These are phyloP conservation scores for Takashimella tepidaria DNA, from an alignment of 1,284 basidiomycete genomes.

Conservation along the genomic window DNA sequence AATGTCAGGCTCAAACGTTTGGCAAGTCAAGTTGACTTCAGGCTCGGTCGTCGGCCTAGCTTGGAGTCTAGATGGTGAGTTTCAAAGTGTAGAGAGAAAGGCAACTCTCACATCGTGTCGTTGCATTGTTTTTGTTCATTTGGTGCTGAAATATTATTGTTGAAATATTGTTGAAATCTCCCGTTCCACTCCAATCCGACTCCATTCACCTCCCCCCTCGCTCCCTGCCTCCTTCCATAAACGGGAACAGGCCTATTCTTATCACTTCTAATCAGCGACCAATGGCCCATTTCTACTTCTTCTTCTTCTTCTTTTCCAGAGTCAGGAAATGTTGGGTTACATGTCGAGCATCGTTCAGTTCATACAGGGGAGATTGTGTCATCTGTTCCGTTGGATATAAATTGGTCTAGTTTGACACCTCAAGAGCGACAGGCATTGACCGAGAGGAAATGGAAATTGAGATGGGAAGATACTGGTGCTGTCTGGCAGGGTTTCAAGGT, in stretches of 20 bases:
- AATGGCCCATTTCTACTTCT: constrained; percentile 10
- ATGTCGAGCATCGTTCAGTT: constrained; percentile 33
- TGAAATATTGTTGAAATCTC: too few species aligned
- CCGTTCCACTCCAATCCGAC: too few species aligned
- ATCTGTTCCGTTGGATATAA: constrained; percentile 3
- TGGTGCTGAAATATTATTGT: too few species aligned
- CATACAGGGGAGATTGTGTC: constrained; percentile 32
- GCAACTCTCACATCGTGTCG: too few species aligned
- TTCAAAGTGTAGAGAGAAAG: background rate
- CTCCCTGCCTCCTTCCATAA: too few species aligned
- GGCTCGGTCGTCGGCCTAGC: constrained; percentile 33
- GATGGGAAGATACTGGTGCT: constrained; percentile 2
- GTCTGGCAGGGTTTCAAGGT: constrained; percentile 22
- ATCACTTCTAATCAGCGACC: constrained; percentile 18
- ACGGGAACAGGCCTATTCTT: constrained; percentile 27
- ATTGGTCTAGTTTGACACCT: background rate
- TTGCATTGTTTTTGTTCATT: too few species aligned
- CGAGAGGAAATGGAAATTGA: constrained; percentile 1
- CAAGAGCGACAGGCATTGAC: too few species aligned
- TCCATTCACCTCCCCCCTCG: too few species aligned
- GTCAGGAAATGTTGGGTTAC: too few species aligned
- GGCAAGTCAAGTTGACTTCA: constrained; percentile 27
- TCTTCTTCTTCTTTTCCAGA: too few species aligned
- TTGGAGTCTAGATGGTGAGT: constrained; percentile 41
- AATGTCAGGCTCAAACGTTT: constrained; percentile 37